These are phyloP conservation scores for Apiotrichum gamsii DNA, from an alignment of 1,284 basidiomycete genomes.

Conservation along the genomic window DNA sequence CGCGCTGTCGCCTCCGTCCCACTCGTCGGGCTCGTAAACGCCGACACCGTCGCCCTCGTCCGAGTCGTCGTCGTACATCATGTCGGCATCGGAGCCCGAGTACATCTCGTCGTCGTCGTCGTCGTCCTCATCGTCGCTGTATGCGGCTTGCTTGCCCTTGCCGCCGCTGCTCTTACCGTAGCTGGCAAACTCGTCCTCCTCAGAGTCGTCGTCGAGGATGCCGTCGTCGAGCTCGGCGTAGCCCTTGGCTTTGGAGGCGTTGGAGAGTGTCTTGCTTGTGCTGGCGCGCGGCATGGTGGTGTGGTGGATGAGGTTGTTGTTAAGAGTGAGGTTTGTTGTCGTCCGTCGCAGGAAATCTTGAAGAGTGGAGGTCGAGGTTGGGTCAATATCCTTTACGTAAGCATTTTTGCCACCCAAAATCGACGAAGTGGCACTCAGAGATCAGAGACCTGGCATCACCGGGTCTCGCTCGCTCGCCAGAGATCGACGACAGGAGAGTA, in stretches of 20 bases:
- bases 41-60: constrained; percentile 37
- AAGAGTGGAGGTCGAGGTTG: too few species aligned
- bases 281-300: too few species aligned
- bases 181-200: constrained; percentile 41
- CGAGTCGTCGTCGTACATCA: constrained; percentile 25
- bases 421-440: too few species aligned
- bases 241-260: not conserved
- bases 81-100: constrained; percentile 52
- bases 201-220: constrained; percentile 37
- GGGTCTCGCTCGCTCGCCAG: too few species aligned
- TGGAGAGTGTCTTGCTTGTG: not conserved
- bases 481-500: too few species aligned
- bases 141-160: constrained; percentile 1
- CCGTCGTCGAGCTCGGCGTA: constrained; percentile 23
- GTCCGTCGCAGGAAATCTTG: too few species aligned
- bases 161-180: constrained; percentile 1
- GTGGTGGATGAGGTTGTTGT: too few species aligned
- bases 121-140: constrained; percentile 49
- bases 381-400: too few species aligned
- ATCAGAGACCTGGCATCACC: too few species aligned
- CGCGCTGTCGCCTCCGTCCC: constrained; percentile 39
- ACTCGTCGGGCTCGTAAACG: constrained; percentile 41
- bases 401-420: too few species aligned
- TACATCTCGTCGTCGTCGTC: constrained; percentile 44
- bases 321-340: too few species aligned